Conservation (phyloP, 305 asterid species). For the Withania somnifera region DNA sequence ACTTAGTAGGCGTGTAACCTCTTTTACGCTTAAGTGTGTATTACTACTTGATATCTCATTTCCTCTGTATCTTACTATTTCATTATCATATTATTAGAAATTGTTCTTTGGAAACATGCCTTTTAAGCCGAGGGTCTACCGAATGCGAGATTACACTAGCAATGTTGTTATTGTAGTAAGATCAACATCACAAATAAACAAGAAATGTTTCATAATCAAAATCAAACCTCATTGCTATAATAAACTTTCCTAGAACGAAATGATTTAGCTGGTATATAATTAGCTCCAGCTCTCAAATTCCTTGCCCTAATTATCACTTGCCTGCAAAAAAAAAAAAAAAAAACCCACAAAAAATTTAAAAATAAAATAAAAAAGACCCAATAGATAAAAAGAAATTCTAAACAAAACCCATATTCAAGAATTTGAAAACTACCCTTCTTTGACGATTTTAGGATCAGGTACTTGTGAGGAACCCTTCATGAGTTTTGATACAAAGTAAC, state of each 20-base stretch:
- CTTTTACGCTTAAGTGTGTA: too few relatives aligned
- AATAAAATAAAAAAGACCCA: background rate
- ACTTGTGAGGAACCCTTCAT: slow-evolving; percentile 67
- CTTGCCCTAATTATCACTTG: slow-evolving; percentile 89
- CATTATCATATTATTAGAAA: too few relatives aligned
- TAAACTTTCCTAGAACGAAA: slow-evolving; percentile 79
- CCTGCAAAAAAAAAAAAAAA: slow-evolving; percentile 21
- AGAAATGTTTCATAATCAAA: too few relatives aligned
- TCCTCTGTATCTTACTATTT: too few relatives aligned
- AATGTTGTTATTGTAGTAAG: too few relatives aligned
- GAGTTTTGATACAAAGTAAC: slow-evolving; percentile 86
- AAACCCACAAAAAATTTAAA: background rate
- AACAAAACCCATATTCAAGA: background rate
- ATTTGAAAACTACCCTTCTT: slow-evolving; percentile 25
- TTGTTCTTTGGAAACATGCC: too few relatives aligned
- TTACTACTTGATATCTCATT: too few relatives aligned
- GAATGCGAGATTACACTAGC: too few relatives aligned
- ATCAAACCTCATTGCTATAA: slow-evolving; percentile 61
- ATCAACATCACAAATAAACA: too few relatives aligned
- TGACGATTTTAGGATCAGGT: slow-evolving; percentile 79
- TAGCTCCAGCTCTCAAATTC: slow-evolving; percentile 83
- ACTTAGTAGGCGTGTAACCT: too few relatives aligned
- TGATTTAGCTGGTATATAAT: slow-evolving; percentile 82
- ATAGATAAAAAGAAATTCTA: background rate
- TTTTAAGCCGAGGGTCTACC: too few relatives aligned